phyloP scores from a whole-genome alignment of 78 protist species.

The Dictyostelium discoideum region DNA sequence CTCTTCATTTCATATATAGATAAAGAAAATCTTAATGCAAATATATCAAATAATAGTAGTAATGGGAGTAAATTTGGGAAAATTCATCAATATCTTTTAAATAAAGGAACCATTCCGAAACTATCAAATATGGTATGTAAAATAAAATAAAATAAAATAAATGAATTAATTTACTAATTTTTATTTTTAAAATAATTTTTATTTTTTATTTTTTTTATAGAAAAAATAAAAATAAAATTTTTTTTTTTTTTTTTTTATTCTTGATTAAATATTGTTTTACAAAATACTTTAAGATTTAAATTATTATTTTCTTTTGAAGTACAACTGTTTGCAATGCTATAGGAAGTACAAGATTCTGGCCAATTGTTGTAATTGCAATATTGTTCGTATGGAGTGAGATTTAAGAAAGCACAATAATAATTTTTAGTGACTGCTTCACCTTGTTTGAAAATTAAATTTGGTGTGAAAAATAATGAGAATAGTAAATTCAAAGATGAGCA shows the following conservation, averaged over 20 bases:
- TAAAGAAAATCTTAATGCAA: neutral
- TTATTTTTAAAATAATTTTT: neutral
- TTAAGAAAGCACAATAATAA: neutral
- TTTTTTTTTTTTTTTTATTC: too few relatives aligned
- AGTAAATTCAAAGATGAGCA: neutral
- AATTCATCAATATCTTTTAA: neutral
- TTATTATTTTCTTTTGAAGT: neutral
- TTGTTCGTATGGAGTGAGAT: neutral
- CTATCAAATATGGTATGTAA: conserved; percentile 9
- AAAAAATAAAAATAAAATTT: neutral
- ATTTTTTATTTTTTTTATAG: neutral
- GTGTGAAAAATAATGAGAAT: neutral
- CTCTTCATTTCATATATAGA: neutral
- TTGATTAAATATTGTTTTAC: neutral
- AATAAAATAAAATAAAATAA: neutral
- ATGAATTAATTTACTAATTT: neutral
- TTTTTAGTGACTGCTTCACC: neutral
- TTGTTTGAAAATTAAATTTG: neutral
- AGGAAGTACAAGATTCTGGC: neutral
- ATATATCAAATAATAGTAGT: neutral
- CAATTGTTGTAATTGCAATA: neutral
- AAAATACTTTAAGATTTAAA: neutral
- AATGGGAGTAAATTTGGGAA: neutral
- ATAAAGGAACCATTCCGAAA: neutral
- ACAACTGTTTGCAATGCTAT: neutral